These are phyloP conservation scores for Thielaviopsis punctulata DNA, from an alignment of 2,329 filamentous ascomycete genomes.

Conservation along the genomic window DNA sequence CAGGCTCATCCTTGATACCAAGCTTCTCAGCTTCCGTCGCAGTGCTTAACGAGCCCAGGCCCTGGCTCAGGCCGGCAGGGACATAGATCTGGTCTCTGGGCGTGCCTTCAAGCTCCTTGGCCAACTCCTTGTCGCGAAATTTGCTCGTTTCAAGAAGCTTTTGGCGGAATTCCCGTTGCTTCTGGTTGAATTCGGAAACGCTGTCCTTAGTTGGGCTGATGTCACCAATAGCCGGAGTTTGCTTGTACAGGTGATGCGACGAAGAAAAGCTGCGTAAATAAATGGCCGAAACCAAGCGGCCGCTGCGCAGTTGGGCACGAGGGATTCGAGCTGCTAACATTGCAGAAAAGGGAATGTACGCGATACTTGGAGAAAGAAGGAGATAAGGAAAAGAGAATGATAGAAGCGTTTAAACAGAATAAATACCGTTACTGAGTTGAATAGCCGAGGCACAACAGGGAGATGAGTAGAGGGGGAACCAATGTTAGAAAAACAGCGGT, in stretches of 20 bases:
- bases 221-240: constrained; percentile 68
- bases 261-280: constrained; percentile 14
- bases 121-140: constrained; percentile 28
- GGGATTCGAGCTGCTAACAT: constrained; percentile 4
- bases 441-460: neutral
- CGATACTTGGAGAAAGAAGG: neutral
- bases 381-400: neutral
- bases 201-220: constrained; percentile 49
- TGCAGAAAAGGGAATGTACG: constrained; percentile 3
- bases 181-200: constrained; percentile 59
- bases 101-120: constrained; percentile 2
- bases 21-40: constrained; percentile 24
- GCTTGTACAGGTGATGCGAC: constrained; percentile 18
- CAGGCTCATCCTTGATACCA: constrained; percentile 27
- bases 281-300: constrained; percentile 25
- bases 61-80: constrained; percentile 20
- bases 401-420: neutral
- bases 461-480: neutral
- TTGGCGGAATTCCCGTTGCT: constrained; percentile 76
- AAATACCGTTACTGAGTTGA: neutral
- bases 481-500: neutral
- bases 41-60: constrained; percentile 44
- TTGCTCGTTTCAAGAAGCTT: constrained; percentile 60
- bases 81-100: constrained; percentile 5
- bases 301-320: constrained; percentile 17